Base-by-base conservation (phyloP, 2,329 filamentous ascomycete genomes). In the Byssochlamys sp. region DNA sequence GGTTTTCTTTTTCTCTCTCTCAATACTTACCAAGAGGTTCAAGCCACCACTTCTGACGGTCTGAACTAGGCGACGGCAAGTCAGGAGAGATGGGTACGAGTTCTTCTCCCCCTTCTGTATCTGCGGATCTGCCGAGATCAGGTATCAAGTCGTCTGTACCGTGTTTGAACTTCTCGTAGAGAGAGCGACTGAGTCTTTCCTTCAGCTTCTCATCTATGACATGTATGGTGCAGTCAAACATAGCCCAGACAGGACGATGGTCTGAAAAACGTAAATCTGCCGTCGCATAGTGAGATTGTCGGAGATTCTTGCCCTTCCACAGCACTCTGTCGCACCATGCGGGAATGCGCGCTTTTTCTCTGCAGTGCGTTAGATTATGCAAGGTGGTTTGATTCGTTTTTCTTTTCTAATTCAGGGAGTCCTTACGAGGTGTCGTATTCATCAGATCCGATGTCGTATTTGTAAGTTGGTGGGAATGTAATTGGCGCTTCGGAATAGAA, bases 281-380 rank as follows among this genome's bases (percentile, higher is more conserved):
- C 55, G 84, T 87, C 66, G 89, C 84, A 73, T 99, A 99, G 31
- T 88, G 82, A 10, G 88, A 78, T 70, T 97, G 94, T 49, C 86
- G 85, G 35, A 99, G 81, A 64, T 90, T 91, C 59, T 83, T 78
- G 6, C 94, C 94, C 75, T 91, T 95, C 59, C 89, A 87, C 7
- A 99, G 77, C 52, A 99, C 88, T 39, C 94, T 88, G 73, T 99
- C 94, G 60, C 91, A 96, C 94, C 94, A 99, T 0, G 94, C 94
- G 2, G 94, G 94, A 61, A 97, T 96, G 14, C 94, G 86, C 56
- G 87, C 85, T 72, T 99, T 99, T 67, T 97, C 92, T 53, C 86
- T 88, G 54, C 58, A 78, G 72, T 55, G 28, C 2, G 51, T 29
- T 48, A 48, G 7, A 14, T 24, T 10, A 24, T 12, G 4, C 1